Evolutionary conservation across 106 monocot species (phyloP), one percentile per base, ranked within the genome.

Genomic region (Platanthera zijinensis): DNA sequence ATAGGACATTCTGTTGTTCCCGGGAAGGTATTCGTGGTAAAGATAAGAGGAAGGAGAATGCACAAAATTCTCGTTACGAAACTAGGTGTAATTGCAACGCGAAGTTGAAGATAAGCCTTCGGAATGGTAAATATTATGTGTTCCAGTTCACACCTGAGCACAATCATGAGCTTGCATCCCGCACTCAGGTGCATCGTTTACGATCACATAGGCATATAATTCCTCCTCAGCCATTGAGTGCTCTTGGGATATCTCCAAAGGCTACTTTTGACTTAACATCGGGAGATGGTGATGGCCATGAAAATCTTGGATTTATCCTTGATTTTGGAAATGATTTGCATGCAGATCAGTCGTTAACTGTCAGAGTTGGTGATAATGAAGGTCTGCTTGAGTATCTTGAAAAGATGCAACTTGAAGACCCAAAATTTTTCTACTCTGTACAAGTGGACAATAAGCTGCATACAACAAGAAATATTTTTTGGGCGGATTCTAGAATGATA

Each of bases 271-370:
- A 77, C n/a, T 67, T 77, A 62, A 47, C 67, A 48, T 62, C 61
- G 10, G 21, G 10, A 51, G 61, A 77, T 48, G 77, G 48, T 77
- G 77, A 62, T 14, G 61, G 77, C 48, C 77, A 57, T 17, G 74
- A 75, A 57, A 75, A 75, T 77, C 48, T 63, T 22, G 77, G 77
- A 11, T 77, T 64, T 47, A 77, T 77, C 48, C 77, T 50, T 66
- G 66, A 63, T 63, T 62, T 62, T 6, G 46, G 67, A 8, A 63
- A 77, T 51, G 59, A 77, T 67, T 51, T 67, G 56, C 74, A 9
- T 7, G 30, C 56, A 1, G 56, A 57, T 13, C 52, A 57, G 45
- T 17, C 74, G 6, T 9, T 52, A 8, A 3, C 52, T 8, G 10
- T 53, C 30, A 75, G 39, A 19, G 19, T 15, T 75, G 74, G 54